Conservation (phyloP, 345 rosid species). For the Eucalyptus polyanthemos region DNA sequence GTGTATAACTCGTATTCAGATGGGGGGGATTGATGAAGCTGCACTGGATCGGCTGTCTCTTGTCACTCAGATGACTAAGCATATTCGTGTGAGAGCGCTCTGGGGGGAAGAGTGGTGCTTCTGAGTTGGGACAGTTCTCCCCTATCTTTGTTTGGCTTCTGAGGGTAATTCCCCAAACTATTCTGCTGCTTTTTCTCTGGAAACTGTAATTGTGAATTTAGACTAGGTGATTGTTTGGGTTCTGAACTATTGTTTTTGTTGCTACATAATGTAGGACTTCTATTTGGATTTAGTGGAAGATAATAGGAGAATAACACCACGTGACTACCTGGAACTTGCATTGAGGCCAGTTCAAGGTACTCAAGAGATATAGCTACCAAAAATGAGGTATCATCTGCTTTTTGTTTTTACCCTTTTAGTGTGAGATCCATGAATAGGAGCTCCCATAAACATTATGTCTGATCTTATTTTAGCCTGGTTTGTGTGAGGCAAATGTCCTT, state of each 20-base stretch:
- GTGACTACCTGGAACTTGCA: slow-evolving; percentile 95
- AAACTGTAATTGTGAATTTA: neutral
- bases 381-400: slow-evolving; percentile 59
- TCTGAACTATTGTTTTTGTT: neutral
- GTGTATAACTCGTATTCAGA: slow-evolving; percentile 17
- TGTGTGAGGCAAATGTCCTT: neutral
- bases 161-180: slow-evolving; percentile 41
- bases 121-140: slow-evolving; percentile 91
- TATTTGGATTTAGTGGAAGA: slow-evolving; percentile 89
- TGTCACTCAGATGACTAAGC: slow-evolving; percentile 97
- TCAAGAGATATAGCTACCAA: slow-evolving; percentile 76
- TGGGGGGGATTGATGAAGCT: slow-evolving; percentile 98
- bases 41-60: slow-evolving; percentile 93
- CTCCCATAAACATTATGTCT: neutral
- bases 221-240: neutral
- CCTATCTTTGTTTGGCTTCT: slow-evolving; percentile 99
- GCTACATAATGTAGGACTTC: slow-evolving; percentile 51
- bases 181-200: neutral
- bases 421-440: neutral
- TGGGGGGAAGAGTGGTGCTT: slow-evolving; percentile 61
- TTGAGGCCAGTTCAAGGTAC: slow-evolving; percentile 73
- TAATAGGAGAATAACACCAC: slow-evolving; percentile 72
- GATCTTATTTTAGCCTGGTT: neutral
- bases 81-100: slow-evolving; percentile 93
- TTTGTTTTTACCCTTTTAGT: neutral